A percentile compares a stretch with the other conserved stretches of the same genome.
These are phyloP conservation scores for Boletus reticuloceps DNA, from an alignment of 768 basidiomycete genomes.

Conservation along the genomic window DNA sequence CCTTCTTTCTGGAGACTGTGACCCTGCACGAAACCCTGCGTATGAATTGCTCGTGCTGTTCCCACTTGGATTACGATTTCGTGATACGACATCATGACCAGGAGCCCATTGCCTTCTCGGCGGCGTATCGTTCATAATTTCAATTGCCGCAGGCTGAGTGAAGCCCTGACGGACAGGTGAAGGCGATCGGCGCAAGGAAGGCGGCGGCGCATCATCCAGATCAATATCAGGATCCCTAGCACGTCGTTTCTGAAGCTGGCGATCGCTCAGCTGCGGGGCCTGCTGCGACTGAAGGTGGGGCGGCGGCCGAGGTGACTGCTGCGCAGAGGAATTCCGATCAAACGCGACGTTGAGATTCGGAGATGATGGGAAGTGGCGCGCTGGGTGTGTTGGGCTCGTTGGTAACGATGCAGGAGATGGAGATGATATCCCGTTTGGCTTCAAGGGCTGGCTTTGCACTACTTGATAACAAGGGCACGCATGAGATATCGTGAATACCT, in stretches of 20 bases:
- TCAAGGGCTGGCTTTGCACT: conserved; percentile 3
- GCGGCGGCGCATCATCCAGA: conserved; percentile 44
- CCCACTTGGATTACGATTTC: conserved; percentile 6
- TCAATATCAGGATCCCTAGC: conserved; percentile 25
- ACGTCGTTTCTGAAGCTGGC: conserved; percentile 26
- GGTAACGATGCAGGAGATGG: conserved; percentile 17
- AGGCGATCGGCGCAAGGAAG: conserved; percentile 39
- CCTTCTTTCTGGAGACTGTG: conserved; percentile 19
- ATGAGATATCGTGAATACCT: conserved; percentile 6
- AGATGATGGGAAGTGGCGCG: conserved; percentile 17
- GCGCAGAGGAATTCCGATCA: conserved; percentile 22
- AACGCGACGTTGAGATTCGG: conserved; percentile 15
- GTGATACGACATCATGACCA: conserved; percentile 15
- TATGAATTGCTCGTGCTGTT: conserved; percentile 5
- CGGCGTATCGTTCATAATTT: conserved; percentile 27
- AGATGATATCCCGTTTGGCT: conserved; percentile 11
- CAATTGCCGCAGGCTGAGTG: conserved; percentile 25
- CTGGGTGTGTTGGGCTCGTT: conserved; percentile 19
- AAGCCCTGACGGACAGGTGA: conserved; percentile 21
- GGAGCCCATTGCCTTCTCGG: conserved; percentile 30
- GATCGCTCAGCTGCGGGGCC: conserved; percentile 20
- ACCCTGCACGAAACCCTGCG: conserved; percentile 5
- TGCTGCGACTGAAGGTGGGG: conserved; percentile 10
- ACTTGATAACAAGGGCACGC: not conserved
- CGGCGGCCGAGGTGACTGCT: conserved; percentile 15